Evolutionary conservation across 2,329 filamentous ascomycete genomes (phyloP).

Genomic region (Fusarium luffae): DNA sequence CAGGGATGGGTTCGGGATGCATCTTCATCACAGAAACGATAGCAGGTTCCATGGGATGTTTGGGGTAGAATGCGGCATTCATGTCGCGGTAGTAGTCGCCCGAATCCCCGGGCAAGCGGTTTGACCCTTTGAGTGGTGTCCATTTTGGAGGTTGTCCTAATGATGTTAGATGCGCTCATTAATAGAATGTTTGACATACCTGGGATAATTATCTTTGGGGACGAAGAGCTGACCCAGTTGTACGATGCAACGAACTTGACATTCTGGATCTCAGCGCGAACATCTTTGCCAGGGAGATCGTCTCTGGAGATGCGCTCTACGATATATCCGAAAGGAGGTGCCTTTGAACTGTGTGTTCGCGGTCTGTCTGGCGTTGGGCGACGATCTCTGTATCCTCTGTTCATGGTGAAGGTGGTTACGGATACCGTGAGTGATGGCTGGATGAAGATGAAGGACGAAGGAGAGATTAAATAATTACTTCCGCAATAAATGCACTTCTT

Average conservation of each 20-base stretch:
- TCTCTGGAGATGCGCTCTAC: slow-evolving; percentile 35
- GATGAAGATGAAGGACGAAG: not conserved
- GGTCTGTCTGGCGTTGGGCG: too few species aligned
- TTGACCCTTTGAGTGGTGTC: slow-evolving; percentile 21
- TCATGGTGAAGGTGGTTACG: not conserved
- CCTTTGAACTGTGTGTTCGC: not conserved
- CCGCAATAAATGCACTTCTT: not conserved
- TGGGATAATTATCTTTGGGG: slow-evolving; percentile 58
- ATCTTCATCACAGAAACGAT: slow-evolving; percentile 54
- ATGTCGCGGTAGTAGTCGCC: slow-evolving; percentile 64
- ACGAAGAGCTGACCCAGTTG: slow-evolving; percentile 58
- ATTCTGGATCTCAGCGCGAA: slow-evolving; percentile 48
- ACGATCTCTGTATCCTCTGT: not conserved
- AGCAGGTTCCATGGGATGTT: slow-evolving; percentile 63
- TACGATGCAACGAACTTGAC: slow-evolving; percentile 59
- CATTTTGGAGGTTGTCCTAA: slow-evolving; percentile 41
- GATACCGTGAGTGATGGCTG: not conserved
- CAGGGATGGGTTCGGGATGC: slow-evolving; percentile 23
- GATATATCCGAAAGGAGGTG: slow-evolving; percentile 40
- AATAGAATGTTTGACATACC: slow-evolving; percentile 40
- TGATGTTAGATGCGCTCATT: not conserved
- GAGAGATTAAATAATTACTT: not conserved
- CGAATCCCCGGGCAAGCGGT: slow-evolving; percentile 48
- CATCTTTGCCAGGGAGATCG: not conserved
- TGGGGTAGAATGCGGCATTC: slow-evolving; percentile 63